These are phyloP conservation scores for Trichosporon sp. DNA, from an alignment of 1,284 basidiomycete species.

Conservation along the genomic window DNA sequence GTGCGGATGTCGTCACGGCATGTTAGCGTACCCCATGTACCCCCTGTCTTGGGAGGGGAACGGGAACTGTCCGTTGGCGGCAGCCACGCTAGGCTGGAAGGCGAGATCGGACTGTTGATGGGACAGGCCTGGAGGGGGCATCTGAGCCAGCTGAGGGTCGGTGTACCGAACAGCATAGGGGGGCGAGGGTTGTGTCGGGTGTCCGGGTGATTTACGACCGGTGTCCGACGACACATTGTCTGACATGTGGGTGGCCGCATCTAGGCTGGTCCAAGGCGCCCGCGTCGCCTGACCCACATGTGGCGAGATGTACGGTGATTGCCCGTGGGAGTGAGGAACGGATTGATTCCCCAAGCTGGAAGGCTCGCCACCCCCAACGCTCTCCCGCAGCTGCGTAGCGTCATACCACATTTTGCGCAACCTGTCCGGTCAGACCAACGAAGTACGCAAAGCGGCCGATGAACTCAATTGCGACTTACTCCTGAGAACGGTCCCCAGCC, in stretches of 20 bases:
- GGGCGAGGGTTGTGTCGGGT: neutral
- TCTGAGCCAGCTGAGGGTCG: neutral
- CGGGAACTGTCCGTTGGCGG: neutral
- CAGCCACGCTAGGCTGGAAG: neutral
- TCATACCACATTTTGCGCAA: neutral
- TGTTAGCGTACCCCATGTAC: neutral
- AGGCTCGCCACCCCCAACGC: neutral
- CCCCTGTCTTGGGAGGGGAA: neutral
- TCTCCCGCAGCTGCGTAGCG: neutral
- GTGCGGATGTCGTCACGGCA: neutral
- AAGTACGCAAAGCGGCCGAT: neutral
- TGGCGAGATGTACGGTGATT: neutral
- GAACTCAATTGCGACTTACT: constrained; percentile 11
- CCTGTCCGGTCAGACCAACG: neutral
- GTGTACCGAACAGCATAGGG: neutral
- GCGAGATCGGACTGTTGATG: neutral
- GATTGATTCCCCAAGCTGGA: neutral
- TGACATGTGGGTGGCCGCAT: neutral
- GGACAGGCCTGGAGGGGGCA: neutral
- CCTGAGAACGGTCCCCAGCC: constrained; percentile 57
- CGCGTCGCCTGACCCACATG: neutral
- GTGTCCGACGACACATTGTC: neutral
- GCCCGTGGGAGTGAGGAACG: neutral
- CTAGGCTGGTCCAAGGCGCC: neutral
- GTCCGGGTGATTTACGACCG: neutral